A percentile compares a stretch with the other conserved stretches of the same genome.
phyloP scores from a whole-genome alignment of 768 basidiomycete genomes.

The Strobilomyces echinocephalus region DNA sequence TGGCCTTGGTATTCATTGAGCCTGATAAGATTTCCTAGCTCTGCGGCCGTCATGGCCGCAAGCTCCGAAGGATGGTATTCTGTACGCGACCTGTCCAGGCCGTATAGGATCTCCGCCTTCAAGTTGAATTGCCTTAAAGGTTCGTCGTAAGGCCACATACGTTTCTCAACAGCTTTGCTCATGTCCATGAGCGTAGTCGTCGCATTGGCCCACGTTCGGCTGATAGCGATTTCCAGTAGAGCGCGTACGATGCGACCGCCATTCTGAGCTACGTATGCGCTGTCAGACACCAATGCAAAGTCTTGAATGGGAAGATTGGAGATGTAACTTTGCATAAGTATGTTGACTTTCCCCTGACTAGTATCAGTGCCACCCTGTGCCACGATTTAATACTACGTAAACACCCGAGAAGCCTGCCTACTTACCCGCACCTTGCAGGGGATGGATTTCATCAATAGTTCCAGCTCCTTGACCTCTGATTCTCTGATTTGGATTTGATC shows the following conservation, averaged over 20 bases:
- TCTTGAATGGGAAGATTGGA: slow-evolving; percentile 80
- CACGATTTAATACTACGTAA: not conserved
- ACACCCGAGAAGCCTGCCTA: not conserved
- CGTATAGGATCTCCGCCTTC: slow-evolving; percentile 72
- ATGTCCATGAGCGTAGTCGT: slow-evolving; percentile 78
- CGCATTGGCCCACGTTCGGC: slow-evolving; percentile 85
- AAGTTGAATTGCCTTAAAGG: slow-evolving; percentile 81
- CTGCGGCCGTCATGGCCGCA: slow-evolving; percentile 55
- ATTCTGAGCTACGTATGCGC: slow-evolving; percentile 91
- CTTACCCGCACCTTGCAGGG: slow-evolving; percentile 81
- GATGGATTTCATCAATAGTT: slow-evolving; percentile 56
- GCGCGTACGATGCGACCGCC: slow-evolving; percentile 93
- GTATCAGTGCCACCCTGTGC: slow-evolving; percentile 59
- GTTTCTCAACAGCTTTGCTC: slow-evolving; percentile 89
- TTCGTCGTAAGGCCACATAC: slow-evolving; percentile 93
- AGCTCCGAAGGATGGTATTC: slow-evolving; percentile 75
- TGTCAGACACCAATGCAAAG: slow-evolving; percentile 94
- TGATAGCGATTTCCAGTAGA: slow-evolving; percentile 89
- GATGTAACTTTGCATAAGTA: slow-evolving; percentile 87
- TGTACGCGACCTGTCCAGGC: slow-evolving; percentile 74
- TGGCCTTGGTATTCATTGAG: slow-evolving; percentile 82
- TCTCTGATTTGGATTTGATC: slow-evolving; percentile 93
- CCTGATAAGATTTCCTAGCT: slow-evolving; percentile 76
- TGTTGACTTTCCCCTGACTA: slow-evolving; percentile 85
- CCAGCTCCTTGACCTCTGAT: slow-evolving; percentile 80